Evolutionary conservation across 176 grass and related monocot genomes (phyloP), one percentile per base, ranked within the genome.

Genomic region (Guadua angustifolia): DNA sequence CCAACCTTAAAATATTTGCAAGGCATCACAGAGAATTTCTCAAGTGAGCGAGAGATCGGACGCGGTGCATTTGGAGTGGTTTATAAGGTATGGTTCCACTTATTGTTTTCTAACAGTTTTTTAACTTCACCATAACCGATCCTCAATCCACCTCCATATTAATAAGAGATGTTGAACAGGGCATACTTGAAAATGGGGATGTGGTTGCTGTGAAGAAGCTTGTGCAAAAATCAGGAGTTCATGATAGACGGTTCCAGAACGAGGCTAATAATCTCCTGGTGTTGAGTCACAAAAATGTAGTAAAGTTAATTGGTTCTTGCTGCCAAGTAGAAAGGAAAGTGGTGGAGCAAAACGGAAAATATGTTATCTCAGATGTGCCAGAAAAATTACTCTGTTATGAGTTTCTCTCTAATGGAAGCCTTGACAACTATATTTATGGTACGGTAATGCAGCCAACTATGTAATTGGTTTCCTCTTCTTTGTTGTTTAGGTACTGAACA

Each of bases 201-300:
- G 6, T 77, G 73, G 14, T 85, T 69, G 83, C 73, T 12, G 83
- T 85, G 51, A 85, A 85, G 49, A 85, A 78, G 63, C 73, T 85
- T 59, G 38, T 35, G 39, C 18, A 1, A 69, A 77, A 11, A 59
- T 46, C 62, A 0, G 72, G 61, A 6, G 7, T 77, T 85, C 83
- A 85, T 35, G n/a, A 53, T 58, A 85, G 49, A 77, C 22, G 50
- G 7, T 85, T 85, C 59, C 63, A n/a, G 50, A 85, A 85, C 53
- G 73, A 85, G 63, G 47, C 29, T 13, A 4, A 11, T 2, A 68
- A 75, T 59, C 51, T 85, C 36, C 5, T 46, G 25, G 44, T 0
- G 50, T 52, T 77, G 17, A 24, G 69, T 7, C 83, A 85, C 25
- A 40, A 44, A 52, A 85, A 85, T 85, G 36, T 85, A 69, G 83